Base-by-base conservation (phyloP, 176 grass and related monocot species). In the Paspalum notatum region DNA sequence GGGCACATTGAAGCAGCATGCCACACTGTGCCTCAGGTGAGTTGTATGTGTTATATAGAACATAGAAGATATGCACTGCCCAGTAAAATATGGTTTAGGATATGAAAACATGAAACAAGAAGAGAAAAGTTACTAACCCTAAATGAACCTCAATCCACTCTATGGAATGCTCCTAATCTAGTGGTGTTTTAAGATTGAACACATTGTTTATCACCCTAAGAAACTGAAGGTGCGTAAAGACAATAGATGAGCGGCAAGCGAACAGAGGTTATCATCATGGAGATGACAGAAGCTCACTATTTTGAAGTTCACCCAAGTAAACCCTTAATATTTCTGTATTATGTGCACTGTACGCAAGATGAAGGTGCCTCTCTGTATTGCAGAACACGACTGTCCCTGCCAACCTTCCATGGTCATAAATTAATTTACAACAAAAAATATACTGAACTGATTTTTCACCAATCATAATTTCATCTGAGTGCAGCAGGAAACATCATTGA, bases 201-300 rank as follows among this genome's bases (percentile, higher is more conserved):
- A 21, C 53, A 60, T 44, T 10, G 5, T 51, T 71, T 6, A 32
- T 6, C 2, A 61, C 7, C 50, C 20, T 22, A 5, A 21, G 9
- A 26, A 27, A 66, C 15, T 65, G 37, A 64, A 46, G n/a, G 8
- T 55, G 26, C 8, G 1, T 10, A 54, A 24, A 54, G 6, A 22
- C 3, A 79, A 74, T 46, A 64, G n/a, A 60, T 76, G 39, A 60
- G 12, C 12, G n/a, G 15, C 6, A 43, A 16, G n/a, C 17, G 39
- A 38, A 32, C 22, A 65, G 39, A 65, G 22, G 11, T 16, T 72
- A 37, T 72, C 18, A 27, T 54, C 10, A 46, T 75, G 38, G 59
- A 75, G 38, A 83, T 53, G 45, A 73, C n/a, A 22, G 32, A 60
- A 60, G 57, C 22, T 13, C 57, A 60, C 57, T 60, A 11, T 60